phyloP scores from a whole-genome alignment of 2,329 filamentous ascomycete species.

The Emergomyces orientalis region DNA sequence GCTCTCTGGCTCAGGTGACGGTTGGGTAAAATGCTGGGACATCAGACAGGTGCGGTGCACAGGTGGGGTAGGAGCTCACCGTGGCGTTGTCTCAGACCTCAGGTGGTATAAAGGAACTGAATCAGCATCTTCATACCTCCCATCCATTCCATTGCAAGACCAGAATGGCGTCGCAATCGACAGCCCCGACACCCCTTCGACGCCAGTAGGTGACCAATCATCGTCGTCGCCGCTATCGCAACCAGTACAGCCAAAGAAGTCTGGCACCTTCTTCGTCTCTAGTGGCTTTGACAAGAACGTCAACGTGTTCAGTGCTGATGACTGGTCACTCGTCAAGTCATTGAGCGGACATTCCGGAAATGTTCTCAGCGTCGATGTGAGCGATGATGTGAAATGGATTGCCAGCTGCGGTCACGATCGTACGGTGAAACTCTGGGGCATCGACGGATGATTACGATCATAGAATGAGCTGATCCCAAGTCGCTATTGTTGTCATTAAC shows the following conservation, averaged over 20 bases:
- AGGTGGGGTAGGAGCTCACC: constrained; percentile 82
- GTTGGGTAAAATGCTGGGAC: constrained; percentile 98
- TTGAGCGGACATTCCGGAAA: constrained; percentile 86
- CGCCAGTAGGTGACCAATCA: constrained; percentile 16
- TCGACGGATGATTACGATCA: constrained; percentile 56
- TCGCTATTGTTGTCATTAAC: not conserved
- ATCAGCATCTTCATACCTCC: constrained; percentile 54
- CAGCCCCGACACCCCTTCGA: constrained; percentile 9
- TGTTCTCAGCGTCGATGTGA: constrained; percentile 83
- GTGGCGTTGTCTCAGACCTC: constrained; percentile 82
- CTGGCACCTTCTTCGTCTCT: constrained; percentile 83
- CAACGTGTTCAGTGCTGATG: constrained; percentile 91
- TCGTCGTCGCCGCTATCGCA: constrained; percentile 1
- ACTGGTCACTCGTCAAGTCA: constrained; percentile 84
- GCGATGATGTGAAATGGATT: constrained; percentile 79
- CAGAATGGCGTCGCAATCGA: constrained; percentile 39
- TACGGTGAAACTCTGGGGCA: constrained; percentile 91
- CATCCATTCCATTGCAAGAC: constrained; percentile 54
- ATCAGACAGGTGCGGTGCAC: constrained; percentile 76
- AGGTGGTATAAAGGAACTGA: constrained; percentile 88
- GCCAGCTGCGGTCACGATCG: constrained; percentile 89
- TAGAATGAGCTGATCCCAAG: not conserved
- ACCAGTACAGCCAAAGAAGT: constrained; percentile 62
- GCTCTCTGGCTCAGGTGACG: constrained; percentile 83
- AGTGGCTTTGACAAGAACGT: constrained; percentile 91